Evolutionary conservation across 768 basidiomycete genomes (phyloP).

Genomic region (Mrakia frigida): DNA sequence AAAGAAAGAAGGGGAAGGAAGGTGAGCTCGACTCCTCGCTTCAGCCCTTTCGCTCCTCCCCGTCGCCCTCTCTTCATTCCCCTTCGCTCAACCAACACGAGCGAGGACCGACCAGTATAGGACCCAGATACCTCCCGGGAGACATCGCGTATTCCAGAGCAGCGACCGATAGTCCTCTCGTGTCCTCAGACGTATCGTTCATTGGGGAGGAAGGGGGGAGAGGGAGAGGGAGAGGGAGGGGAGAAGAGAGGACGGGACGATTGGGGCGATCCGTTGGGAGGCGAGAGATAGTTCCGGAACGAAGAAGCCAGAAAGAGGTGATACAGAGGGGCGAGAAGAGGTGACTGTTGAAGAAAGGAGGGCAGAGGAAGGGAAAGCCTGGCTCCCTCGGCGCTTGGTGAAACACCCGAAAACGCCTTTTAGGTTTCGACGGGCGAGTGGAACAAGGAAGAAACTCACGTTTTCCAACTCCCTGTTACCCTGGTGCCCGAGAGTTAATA

Average conservation of each 20-base stretch:
- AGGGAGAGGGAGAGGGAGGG: not conserved
- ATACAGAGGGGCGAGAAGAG: not conserved
- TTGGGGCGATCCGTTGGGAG: not conserved
- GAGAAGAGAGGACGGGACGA: not conserved
- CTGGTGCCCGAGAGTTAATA: too few relatives aligned
- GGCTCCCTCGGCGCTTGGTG: too few relatives aligned
- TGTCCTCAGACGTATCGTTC: not conserved
- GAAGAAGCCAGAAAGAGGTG: not conserved
- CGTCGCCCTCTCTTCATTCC: not conserved
- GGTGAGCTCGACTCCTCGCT: not conserved
- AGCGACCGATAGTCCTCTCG: not conserved
- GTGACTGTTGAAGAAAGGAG: not conserved
- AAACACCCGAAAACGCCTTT: too few relatives aligned
- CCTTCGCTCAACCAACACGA: not conserved
- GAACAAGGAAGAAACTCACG: too few relatives aligned
- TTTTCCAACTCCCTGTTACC: too few relatives aligned
- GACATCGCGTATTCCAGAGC: not conserved
- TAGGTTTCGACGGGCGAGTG: too few relatives aligned
- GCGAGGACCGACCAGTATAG: not conserved
- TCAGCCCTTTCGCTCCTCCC: not conserved
- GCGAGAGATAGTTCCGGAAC: not conserved
- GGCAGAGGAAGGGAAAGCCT: not conserved
- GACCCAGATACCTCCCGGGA: not conserved
- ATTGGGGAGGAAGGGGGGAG: not conserved
- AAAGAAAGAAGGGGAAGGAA: not conserved